Conservation (phyloP, 2,329 filamentous ascomycete species). For the Xylaria multiplex region DNA sequence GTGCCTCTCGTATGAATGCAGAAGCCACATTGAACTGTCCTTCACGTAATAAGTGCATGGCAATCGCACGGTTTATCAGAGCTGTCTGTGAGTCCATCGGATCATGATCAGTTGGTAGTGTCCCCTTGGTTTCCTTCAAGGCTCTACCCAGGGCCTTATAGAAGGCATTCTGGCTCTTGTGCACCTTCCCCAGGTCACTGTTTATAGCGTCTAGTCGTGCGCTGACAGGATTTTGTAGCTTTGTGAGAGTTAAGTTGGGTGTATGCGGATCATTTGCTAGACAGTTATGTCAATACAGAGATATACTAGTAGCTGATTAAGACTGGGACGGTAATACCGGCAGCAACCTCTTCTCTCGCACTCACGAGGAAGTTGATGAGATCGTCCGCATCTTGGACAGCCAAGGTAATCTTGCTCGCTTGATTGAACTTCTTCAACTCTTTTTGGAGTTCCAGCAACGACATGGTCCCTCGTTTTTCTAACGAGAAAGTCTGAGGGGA, state of each 20-base stretch:
- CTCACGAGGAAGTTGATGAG: constrained; percentile 80
- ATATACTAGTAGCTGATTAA: background rate
- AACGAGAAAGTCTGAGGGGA: background rate
- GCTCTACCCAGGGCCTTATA: constrained; percentile 85
- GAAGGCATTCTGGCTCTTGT: constrained; percentile 84
- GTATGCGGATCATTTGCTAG: constrained; percentile 70
- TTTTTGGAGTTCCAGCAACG: constrained; percentile 69
- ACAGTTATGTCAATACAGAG: constrained; percentile 25
- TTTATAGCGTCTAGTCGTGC: constrained; percentile 82
- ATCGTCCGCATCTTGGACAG: constrained; percentile 81
- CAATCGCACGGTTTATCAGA: constrained; percentile 91
- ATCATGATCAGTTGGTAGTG: constrained; percentile 82
- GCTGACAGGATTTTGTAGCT: constrained; percentile 87
- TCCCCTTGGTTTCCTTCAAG: constrained; percentile 74
- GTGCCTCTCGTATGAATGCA: constrained; percentile 81
- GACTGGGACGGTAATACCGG: constrained; percentile 60
- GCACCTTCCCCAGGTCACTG: constrained; percentile 82
- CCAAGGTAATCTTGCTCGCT: constrained; percentile 74
- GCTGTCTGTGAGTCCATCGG: constrained; percentile 78
- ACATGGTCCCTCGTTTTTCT: constrained; percentile 46
- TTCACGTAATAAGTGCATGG: constrained; percentile 95
- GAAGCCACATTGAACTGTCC: constrained; percentile 90
- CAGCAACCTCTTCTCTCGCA: constrained; percentile 77
- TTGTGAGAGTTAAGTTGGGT: constrained; percentile 79
- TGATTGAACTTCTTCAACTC: constrained; percentile 79